These are phyloP conservation scores for Hyphodiscus sp. DNA, from an alignment of 2,329 filamentous ascomycete genomes.

Conservation along the genomic window DNA sequence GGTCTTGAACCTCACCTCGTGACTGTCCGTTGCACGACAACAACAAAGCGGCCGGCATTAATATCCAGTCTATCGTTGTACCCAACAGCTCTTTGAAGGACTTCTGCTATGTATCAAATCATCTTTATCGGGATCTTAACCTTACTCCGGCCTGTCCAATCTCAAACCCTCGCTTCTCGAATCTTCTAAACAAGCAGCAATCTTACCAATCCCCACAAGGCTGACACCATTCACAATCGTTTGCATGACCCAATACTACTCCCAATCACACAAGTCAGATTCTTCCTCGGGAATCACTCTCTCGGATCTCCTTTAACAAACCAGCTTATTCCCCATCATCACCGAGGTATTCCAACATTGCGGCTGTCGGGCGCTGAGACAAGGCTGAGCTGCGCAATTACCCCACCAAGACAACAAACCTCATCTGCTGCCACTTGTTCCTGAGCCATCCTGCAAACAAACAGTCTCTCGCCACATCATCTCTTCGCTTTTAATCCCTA, in stretches of 20 bases:
- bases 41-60: neutral
- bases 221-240: constrained; percentile 3
- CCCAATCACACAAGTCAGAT: neutral
- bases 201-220: constrained; percentile 10
- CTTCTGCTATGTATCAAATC: neutral
- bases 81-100: too few species aligned
- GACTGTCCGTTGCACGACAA: neutral
- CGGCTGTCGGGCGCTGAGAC: neutral
- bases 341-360: neutral
- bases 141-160: too few species aligned
- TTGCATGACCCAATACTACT: neutral
- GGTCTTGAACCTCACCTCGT: neutral
- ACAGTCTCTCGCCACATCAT: too few species aligned
- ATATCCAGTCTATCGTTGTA: too few species aligned
- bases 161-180: constrained; percentile 11
- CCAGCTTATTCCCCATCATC: neutral
- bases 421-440: neutral
- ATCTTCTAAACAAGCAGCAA: constrained; percentile 7
- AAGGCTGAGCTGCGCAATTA: neutral
- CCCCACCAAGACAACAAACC: neutral
- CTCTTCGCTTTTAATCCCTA: too few species aligned
- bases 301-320: neutral
- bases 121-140: neutral
- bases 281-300: neutral
- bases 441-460: neutral